Evolutionary conservation across 768 basidiomycete species (phyloP), one percentile per base, ranked within the genome.

Genomic region (Lanmaoa pseudosensibilis): DNA sequence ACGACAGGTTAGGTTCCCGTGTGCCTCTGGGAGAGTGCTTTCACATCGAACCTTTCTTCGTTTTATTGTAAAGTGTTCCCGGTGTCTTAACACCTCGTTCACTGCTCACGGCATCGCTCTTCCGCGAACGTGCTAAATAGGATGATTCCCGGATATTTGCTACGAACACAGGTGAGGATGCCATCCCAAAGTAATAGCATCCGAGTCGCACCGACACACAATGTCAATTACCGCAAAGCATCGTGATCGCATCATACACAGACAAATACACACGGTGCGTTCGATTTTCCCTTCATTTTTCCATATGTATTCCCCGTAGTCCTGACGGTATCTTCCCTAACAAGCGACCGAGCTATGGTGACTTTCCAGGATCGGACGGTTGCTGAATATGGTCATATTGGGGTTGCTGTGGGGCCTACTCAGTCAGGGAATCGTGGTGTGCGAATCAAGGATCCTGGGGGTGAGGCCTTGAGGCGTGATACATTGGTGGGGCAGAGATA

Each of bases 161-260:
- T 36, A 21, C 25, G 32, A 34, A 52, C 40, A n/a, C 52, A 1
- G 47, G 47, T 19, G 33, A 30, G 15, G 36, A 52, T 8, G 30
- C 7, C 27, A 18, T 60, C 50, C 18, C 27, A 36, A 30, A 10
- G n/a, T 19, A 5, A 61, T 27, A 4, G n/a, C 19, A 16, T 44
- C 36, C 38, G 46, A 10, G 10, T 36, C 33, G 18, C 46, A 18
- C 11, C n/a, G 27, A 30, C 16, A 25, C 43, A 30, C 25, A 6
- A 48, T 23, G n/a, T 53, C 19, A 18, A 27, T 54, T 54, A 33
- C 58, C 58, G 51, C 50, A 46, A 59, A 55, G 25, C 37, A 43
- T 39, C 27, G 18, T 11, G 36, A 23, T 33, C 21, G 21, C 40
- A 25, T 34, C 50, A n/a, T 27, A 18, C 34, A n/a, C 30, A 27